Base-by-base conservation (phyloP, 2,329 filamentous ascomycete species). In the Aureobasidium sp. region DNA sequence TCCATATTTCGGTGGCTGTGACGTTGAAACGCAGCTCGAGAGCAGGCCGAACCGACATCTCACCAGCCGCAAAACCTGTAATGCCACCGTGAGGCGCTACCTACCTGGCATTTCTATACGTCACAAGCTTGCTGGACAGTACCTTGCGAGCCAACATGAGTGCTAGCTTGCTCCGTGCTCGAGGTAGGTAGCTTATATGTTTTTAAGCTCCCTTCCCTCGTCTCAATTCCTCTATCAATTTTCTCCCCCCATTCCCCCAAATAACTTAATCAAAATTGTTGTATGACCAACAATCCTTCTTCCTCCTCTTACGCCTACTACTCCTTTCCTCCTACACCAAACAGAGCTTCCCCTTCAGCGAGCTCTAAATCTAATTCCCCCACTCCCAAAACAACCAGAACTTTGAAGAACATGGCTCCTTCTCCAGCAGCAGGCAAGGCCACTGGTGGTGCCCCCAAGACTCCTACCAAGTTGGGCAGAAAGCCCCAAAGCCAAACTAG, bases 391-490 rank as follows among this genome's bases (percentile, higher is more conserved):
- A 64, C 67, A 66, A 65, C 63, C 62, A 68, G 66, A 45, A 64
- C 67, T 61, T 63, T 65, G 50, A 70, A 70, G 68, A 74, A 67
- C 59, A 80, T 80, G 78, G 78, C 78, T 69, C 74, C 74, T 57
- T 79, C 78, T 63, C 78, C 78, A 68, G 78, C 78, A 66, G 78
- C 78, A 66, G 78, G 78, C 70, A 80, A 79, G 74, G 67, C 70
- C 59, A 67, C 67, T n/a, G 70, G 75, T 70, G 74, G 74, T 56
- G 70, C 72, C 65, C 78, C 78, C 67, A 78, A 77, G 72, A 81
- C 78, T 64, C 78, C 79, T 40, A 80, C 78, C 50, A 81, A 81
- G 74, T 74, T 81, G 66, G 74, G 76, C 64, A 70, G 77, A 66
- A 78, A 77, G 71, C 70, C 74, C 61, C 73, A 75, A 65, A 66